Evolutionary conservation across 1,284 basidiomycete genomes (phyloP).

Genomic region (Uromyces viciae-fabae): DNA sequence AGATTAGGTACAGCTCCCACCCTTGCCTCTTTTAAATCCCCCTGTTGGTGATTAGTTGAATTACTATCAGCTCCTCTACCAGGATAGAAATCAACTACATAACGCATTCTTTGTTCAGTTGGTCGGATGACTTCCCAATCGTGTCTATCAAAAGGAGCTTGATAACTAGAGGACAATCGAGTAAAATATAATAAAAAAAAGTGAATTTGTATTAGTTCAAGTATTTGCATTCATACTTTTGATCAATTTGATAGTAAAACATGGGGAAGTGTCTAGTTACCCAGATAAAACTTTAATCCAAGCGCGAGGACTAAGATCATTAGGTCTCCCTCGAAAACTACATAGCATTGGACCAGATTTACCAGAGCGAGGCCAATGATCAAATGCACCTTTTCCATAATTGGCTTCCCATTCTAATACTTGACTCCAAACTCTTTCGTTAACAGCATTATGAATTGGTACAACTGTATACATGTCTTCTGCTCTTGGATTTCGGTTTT

Average conservation of each 20-base stretch:
- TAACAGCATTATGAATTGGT: constrained; percentile 98
- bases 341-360: constrained; percentile 53
- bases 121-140: constrained; percentile 90
- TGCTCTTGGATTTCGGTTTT: constrained; percentile 66
- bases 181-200: background rate
- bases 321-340: constrained; percentile 64
- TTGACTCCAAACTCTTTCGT: constrained; percentile 90
- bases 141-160: constrained; percentile 90
- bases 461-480: constrained; percentile 91
- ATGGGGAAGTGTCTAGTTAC: constrained; percentile 58
- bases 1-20: constrained; percentile 48
- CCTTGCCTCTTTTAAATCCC: too few relatives aligned
- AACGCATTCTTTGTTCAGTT: constrained; percentile 66
- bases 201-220: background rate
- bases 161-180: constrained; percentile 72
- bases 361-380: constrained; percentile 41
- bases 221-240: too few relatives aligned
- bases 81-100: constrained; percentile 98
- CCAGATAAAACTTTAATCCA: constrained; percentile 77
- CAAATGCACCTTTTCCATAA: constrained; percentile 36
- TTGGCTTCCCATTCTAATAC: constrained; percentile 78
- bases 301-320: constrained; percentile 73
- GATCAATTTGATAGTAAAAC: background rate
- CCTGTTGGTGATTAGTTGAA: background rate
- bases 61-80: constrained; percentile 62